A percentile compares a stretch with the other conserved stretches of the same genome.
Conservation (phyloP, 2,329 filamentous ascomycete species). For the Alternaria arbusti region DNA sequence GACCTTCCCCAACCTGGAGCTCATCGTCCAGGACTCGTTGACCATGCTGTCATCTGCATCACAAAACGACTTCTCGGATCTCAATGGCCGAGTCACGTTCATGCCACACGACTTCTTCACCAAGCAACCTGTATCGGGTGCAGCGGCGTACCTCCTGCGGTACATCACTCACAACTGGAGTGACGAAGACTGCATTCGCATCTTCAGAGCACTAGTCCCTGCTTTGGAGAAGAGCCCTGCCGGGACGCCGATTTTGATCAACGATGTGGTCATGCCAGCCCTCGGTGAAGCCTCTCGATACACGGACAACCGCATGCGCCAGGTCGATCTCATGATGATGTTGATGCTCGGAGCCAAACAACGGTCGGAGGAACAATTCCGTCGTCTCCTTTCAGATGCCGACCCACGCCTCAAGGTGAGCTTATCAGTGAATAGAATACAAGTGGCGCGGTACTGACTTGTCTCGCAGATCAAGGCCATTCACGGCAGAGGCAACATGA, state of each 20-base stretch:
- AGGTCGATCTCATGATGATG: conserved; percentile 43
- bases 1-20: conserved; percentile 19
- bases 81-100: conserved; percentile 25
- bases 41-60: conserved; percentile 16
- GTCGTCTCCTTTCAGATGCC: conserved; percentile 13
- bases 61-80: conserved; percentile 12
- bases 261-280: conserved; percentile 41
- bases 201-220: conserved; percentile 44
- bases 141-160: conserved; percentile 49
- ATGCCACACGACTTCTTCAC: conserved; percentile 32
- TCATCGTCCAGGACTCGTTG: conserved; percentile 27
- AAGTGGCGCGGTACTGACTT: background rate
- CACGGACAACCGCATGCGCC: conserved; percentile 35
- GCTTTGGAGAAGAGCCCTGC: conserved; percentile 36
- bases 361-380: conserved; percentile 26
- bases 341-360: conserved; percentile 28
- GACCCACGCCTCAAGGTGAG: conserved; percentile 19
- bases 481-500: conserved; percentile 23
- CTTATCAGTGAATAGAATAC: background rate
- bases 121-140: conserved; percentile 26
- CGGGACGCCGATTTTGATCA: conserved; percentile 42
- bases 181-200: conserved; percentile 46
- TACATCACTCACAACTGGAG: conserved; percentile 52
- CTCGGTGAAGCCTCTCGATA: conserved; percentile 20
- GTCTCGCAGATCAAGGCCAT: conserved; percentile 14